Percentiles rank a stretch among this genome's conserved stretches.
Conservation (phyloP, 768 basidiomycete genomes). For the Tylopilus felleus region DNA sequence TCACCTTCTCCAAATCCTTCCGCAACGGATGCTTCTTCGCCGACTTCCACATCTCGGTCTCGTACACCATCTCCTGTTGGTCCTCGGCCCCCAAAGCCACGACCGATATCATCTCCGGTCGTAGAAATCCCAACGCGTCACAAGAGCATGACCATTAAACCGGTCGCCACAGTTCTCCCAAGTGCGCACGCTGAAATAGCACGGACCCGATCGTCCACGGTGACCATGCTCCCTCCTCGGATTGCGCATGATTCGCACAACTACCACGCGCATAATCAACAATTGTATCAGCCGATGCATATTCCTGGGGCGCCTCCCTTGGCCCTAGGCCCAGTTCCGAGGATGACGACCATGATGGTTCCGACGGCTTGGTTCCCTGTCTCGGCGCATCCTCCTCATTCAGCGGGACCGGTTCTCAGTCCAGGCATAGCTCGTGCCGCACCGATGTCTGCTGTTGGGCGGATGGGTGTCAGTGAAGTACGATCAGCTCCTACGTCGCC, state of each 20-base stretch:
- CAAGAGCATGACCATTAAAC: conserved; percentile 31
- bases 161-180: conserved; percentile 13
- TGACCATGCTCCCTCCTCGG: conserved; percentile 23
- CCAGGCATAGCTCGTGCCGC: conserved; percentile 11
- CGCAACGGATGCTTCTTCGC: conserved; percentile 11
- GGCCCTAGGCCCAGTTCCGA: neutral
- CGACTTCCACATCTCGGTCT: conserved; percentile 33
- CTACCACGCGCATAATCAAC: conserved; percentile 32
- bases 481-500: conserved; percentile 42
- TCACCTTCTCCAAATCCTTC: conserved; percentile 27
- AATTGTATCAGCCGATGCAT: conserved; percentile 31
- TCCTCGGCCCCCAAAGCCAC: conserved; percentile 39
- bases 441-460: conserved; percentile 11
- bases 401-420: conserved; percentile 13
- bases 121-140: conserved; percentile 28
- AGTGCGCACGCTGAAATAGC: conserved; percentile 22
- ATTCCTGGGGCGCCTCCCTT: conserved; percentile 21
- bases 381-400: conserved; percentile 5
- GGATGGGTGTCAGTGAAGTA: conserved; percentile 2
- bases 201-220: conserved; percentile 30
- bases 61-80: conserved; percentile 50
- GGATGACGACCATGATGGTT: conserved; percentile 2
- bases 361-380: conserved; percentile 19
- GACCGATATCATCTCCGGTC: conserved; percentile 30
- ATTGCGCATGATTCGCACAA: conserved; percentile 29